Percentiles rank a stretch among this genome's conserved stretches.
These are phyloP conservation scores for Chlorencoelia australis DNA, from an alignment of 2,329 filamentous ascomycete genomes.

Conservation along the genomic window DNA sequence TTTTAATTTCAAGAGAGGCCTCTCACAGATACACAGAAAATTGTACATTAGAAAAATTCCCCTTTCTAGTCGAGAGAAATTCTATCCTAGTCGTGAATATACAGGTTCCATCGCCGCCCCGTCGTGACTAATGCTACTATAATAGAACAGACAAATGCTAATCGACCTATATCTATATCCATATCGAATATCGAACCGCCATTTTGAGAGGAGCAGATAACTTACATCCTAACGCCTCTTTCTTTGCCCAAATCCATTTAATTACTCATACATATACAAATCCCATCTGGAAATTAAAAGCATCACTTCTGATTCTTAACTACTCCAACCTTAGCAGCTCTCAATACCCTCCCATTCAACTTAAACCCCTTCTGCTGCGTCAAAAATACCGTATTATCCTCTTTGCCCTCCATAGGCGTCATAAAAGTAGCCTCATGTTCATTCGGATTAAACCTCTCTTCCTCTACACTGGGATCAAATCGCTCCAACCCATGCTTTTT, in stretches of 20 bases:
- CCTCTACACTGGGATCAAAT: slow-evolving; percentile 61
- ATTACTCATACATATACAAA: slow-evolving; percentile 20
- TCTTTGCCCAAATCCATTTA: no score
- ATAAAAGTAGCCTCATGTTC: slow-evolving; percentile 95
- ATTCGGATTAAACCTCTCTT: slow-evolving; percentile 91
- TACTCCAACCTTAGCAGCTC: slow-evolving; percentile 92
- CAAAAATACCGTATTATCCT: slow-evolving; percentile 82
- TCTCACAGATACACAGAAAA: no score
- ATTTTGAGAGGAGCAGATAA: slow-evolving; percentile 24
- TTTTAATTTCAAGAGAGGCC: no score
- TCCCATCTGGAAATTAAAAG: slow-evolving; percentile 8
- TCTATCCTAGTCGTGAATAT: no score
- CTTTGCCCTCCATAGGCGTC: slow-evolving; percentile 76
- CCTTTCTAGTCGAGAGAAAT: no score
- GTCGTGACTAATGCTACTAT: no score
- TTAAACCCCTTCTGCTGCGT: slow-evolving; percentile 94
- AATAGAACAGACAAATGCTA: no score
- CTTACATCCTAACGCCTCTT: slow-evolving; percentile 18
- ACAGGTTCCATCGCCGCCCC: no score
- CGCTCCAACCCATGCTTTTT: slow-evolving; percentile 91
- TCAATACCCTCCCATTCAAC: slow-evolving; percentile 80
- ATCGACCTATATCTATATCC: no score
- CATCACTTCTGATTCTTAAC: slow-evolving; percentile 57
- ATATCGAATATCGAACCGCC: no score
- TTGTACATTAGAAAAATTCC: no score